Evolutionary conservation across 805 yeast species (phyloP), one percentile per base, ranked within the genome.

Genomic region (Saccharomycopsis sp.): DNA sequence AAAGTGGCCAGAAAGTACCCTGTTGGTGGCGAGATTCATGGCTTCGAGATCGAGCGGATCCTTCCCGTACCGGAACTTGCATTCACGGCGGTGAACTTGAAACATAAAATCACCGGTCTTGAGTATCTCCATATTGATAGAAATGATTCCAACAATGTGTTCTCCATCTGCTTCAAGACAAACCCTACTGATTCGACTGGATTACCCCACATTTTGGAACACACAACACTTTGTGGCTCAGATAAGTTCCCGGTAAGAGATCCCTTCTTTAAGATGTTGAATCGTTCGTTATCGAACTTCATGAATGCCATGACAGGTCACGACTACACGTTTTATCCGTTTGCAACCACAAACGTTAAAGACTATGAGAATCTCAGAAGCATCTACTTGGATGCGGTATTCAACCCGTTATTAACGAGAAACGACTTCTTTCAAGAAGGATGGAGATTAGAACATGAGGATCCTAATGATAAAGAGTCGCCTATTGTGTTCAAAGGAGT

Each of bases 301-400:
- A 94, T 94, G 99, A 94, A 94, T 70, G 99, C 99, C 7, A 89
- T 94, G 97, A 94, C 99, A 0, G 99, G 96, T 22, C 92, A 88
- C 65, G 98, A 94, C 72, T 92, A 91, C 68, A 94, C 99, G 0
- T 92, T 84, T 71, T 94, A 88, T 67, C 99, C 99, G 2, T 94
- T 94, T 75, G 88, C 98, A 29, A 94, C 99, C 1, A 93, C 98
- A 9, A 94, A 94, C 71, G 70, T 72, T 50, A 81, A 81, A 57
- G 99, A 94, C 69, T 94, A 80, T 70, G 78, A 79, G 35, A 94
- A 94, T 67, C 77, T 94, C 68, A 84, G 91, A 81, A 86, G 83
- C 60, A 96, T 94, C 3, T 94, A 94, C 69, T 75, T 92, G 53
- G 96, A 92, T 64, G 84, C 97, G 3, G 93, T 93, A 0, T 80